Evolutionary conservation across 192 early-diverging fungal species (phyloP), one percentile per base, ranked within the genome.

Genomic region (Coemansia sp.): DNA sequence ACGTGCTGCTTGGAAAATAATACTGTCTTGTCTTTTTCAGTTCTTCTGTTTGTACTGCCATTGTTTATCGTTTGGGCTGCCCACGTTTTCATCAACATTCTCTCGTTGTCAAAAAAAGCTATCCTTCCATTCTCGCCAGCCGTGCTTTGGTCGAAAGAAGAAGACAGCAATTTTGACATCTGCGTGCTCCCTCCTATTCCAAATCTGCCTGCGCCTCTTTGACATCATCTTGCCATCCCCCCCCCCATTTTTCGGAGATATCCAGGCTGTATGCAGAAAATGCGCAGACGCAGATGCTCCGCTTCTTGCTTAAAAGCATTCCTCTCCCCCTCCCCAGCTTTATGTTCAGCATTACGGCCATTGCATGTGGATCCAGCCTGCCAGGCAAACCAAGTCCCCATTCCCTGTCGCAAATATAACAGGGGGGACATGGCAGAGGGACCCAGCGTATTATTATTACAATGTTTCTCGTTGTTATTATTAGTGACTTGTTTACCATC

Each of bases 201-300:
- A 59, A 59, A 15, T 10, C 14, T 38, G 35, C 35, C 35, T 59
- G 57, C 57, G 57, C 57, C 57, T 59, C 57, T 38, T 59, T 35
- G 26, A 16, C 35, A 18, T 59, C 34, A n/a, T 59, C 57, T 30
- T 3, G 3, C 30, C 30, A n/a, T n/a, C 3, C 6, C 26, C 26
- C 33, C 26, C 55, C 26, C 55, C 23, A 14, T 53, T 26, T 53
- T 23, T 15, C 16, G 51, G 23, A 26, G 24, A 53, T 53, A 53
- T 53, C 16, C 51, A 26, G 24, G 11, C 51, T 53, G 24, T 53
- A 30, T 53, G 24, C 51, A 49, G 46, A 49, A 18, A 49, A 16
- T 8, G 12, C 12, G 39, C n/a, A 26, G 23, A 53, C 16, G 23
- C 9, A 26, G 24, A 23, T 53, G 24, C 24, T 11, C 21, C 24